phyloP scores from a whole-genome alignment of 371 early-diverging fungal species.

The Rhizomucor miehei region DNA sequence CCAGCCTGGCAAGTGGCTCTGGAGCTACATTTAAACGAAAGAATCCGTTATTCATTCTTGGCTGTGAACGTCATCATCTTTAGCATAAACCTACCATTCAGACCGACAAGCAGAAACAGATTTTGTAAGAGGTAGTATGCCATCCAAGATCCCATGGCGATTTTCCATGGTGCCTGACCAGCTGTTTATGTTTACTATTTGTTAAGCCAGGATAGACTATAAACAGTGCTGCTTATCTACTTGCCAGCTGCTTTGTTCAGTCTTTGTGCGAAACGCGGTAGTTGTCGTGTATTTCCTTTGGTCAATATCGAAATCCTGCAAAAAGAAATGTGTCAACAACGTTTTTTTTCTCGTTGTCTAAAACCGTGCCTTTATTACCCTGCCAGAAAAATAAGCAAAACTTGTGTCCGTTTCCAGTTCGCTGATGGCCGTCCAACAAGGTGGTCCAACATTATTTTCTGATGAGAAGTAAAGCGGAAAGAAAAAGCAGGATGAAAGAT shows the following conservation, averaged over 20 bases:
- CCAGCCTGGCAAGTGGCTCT: slow-evolving; percentile 66
- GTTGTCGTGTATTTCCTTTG: slow-evolving; percentile 25
- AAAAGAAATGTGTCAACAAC: not conserved
- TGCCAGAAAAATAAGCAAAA: slow-evolving; percentile 57
- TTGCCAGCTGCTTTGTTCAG: slow-evolving; percentile 24
- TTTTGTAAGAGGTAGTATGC: slow-evolving; percentile 61
- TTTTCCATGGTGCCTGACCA: slow-evolving; percentile 73
- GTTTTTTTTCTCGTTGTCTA: not conserved
- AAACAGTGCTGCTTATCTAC: slow-evolving; percentile 5
- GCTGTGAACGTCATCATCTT: not conserved
- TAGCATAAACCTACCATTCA: slow-evolving; percentile 46
- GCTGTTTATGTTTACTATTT: slow-evolving; percentile 23
- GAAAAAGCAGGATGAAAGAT: too few species aligned
- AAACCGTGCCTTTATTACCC: slow-evolving; percentile 38
- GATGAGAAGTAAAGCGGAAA: too few species aligned
- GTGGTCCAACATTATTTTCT: slow-evolving; percentile 79
- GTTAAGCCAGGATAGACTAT: slow-evolving; percentile 5
- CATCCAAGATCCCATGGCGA: slow-evolving; percentile 70
- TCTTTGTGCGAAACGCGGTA: slow-evolving; percentile 23
- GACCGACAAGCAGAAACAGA: slow-evolving; percentile 49
- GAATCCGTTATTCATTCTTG: not conserved
- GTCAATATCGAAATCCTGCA: slow-evolving; percentile 36
- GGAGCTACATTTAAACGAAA: slow-evolving; percentile 48
- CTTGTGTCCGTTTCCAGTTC: slow-evolving; percentile 80
- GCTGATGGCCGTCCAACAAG: slow-evolving; percentile 91